Conservation (phyloP, 768 basidiomycete genomes). For the Tricholoma matsutake region DNA sequence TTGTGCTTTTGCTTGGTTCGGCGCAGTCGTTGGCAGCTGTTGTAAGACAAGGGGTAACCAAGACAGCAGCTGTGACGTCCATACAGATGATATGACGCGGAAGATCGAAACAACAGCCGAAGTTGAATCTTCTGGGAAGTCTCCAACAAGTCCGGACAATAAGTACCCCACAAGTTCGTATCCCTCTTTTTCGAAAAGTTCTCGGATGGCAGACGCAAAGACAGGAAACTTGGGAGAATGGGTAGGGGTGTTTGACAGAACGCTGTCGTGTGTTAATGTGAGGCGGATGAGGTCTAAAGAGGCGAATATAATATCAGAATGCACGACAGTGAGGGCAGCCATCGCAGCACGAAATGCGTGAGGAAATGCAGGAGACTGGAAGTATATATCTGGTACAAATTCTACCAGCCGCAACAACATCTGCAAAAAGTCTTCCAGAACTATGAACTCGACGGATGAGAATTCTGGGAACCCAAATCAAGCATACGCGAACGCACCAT, state of each 20-base stretch:
- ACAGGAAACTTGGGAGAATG: constrained; percentile 58
- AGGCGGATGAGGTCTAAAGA: constrained; percentile 77
- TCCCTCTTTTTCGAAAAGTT: constrained; percentile 67
- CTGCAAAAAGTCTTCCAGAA: constrained; percentile 92
- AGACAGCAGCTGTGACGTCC: constrained; percentile 61
- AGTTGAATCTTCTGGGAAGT: constrained; percentile 85
- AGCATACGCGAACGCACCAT: constrained; percentile 57
- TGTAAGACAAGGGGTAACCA: constrained; percentile 77
- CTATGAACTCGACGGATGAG: constrained; percentile 37
- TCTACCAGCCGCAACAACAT: constrained; percentile 69
- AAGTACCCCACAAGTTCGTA: constrained; percentile 65
- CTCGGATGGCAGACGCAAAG: constrained; percentile 61
- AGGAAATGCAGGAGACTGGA: constrained; percentile 76
- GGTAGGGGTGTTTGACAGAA: constrained; percentile 38
- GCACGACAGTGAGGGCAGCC: constrained; percentile 77
- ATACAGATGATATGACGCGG: constrained; percentile 61
- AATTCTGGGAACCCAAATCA: not conserved
- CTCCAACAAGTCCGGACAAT: constrained; percentile 75
- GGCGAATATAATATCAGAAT: constrained; percentile 78
- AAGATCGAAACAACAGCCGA: constrained; percentile 75
- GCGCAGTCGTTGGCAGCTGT: constrained; percentile 60
- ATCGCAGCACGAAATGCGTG: constrained; percentile 73
- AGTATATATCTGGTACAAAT: constrained; percentile 69
- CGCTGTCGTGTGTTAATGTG: constrained; percentile 73
- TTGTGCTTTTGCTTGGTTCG: constrained; percentile 61